Evolutionary conservation across 331 rosid genomes (phyloP).

Genomic region (Malus hybrid): DNA sequence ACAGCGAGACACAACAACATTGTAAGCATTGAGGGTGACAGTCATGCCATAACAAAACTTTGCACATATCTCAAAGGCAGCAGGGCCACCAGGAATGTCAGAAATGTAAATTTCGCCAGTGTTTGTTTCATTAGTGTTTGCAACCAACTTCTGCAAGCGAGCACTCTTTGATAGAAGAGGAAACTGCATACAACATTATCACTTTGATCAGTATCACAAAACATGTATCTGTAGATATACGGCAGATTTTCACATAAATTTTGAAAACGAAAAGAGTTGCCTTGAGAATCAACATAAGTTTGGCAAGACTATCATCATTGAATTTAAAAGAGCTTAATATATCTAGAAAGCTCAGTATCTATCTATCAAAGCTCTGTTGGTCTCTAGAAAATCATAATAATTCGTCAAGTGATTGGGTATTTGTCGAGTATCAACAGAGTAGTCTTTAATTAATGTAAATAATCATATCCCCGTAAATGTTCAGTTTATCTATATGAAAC

Average conservation of each 20-base stretch:
- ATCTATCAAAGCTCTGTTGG: neutral
- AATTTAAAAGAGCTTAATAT: neutral
- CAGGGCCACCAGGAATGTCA: conserved; percentile 88
- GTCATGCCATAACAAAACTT: conserved; percentile 97
- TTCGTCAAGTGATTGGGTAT: neutral
- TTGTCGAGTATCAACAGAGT: neutral
- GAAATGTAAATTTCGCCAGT: conserved; percentile 56
- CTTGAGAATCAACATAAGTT: neutral
- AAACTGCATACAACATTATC: conserved; percentile 46
- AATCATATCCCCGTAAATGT: neutral
- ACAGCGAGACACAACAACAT: conserved; percentile 66
- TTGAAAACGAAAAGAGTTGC: conserved; percentile 16
- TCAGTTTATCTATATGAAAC: neutral
- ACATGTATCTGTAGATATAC: conserved; percentile 1
- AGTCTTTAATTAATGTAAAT: neutral
- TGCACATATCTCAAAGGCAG: conserved; percentile 91
- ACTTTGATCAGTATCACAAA: conserved; percentile 18
- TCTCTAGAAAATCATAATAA: neutral
- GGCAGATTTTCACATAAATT: neutral
- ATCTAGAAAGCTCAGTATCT: neutral
- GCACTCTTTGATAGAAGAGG: conserved; percentile 95
- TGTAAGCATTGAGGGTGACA: conserved; percentile 90
- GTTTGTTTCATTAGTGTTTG: conserved; percentile 47
- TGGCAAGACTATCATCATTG: neutral
- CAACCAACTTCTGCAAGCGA: conserved; percentile 62